These are phyloP conservation scores for Diaporthe aspalathi DNA, from an alignment of 2,329 filamentous ascomycete genomes.

Conservation along the genomic window DNA sequence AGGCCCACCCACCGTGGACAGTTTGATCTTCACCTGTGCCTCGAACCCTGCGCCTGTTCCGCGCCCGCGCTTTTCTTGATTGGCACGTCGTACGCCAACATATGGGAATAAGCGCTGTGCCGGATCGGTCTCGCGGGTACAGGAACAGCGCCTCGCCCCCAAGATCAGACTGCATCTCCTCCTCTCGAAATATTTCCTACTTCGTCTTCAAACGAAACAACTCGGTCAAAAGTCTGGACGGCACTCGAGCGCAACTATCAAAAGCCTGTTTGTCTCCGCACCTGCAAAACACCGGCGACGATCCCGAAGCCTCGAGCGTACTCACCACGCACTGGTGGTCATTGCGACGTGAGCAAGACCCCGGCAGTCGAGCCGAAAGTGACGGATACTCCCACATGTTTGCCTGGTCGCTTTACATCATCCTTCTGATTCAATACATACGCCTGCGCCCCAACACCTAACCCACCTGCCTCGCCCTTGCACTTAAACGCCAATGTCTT, in stretches of 20 bases:
- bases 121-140: conserved; percentile 32
- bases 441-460: conserved; percentile 34
- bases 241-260: conserved; percentile 20
- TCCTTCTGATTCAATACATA: conserved; percentile 32
- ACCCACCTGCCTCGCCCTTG: conserved; percentile 37
- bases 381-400: conserved; percentile 34
- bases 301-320: conserved; percentile 17
- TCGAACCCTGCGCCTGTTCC: conserved; percentile 29
- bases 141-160: conserved; percentile 40
- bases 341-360: conserved; percentile 24
- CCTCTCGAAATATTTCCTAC: conserved; percentile 32
- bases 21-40: conserved; percentile 31
- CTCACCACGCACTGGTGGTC: conserved; percentile 24
- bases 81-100: conserved; percentile 38
- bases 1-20: conserved; percentile 8
- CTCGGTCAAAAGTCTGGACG: conserved; percentile 21
- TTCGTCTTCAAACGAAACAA: conserved; percentile 27
- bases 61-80: conserved; percentile 35
- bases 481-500: conserved; percentile 42
- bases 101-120: conserved; percentile 40
- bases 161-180: conserved; percentile 27
- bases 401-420: conserved; percentile 35
- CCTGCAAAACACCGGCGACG: conserved; percentile 12
- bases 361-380: conserved; percentile 25
- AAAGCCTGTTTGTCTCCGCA: conserved; percentile 4